Percentiles rank a stretch among this genome's conserved stretches.
These are phyloP conservation scores for Echinochloa phyllopogon DNA, from an alignment of 176 grass and related monocot species.

Conservation along the genomic window DNA sequence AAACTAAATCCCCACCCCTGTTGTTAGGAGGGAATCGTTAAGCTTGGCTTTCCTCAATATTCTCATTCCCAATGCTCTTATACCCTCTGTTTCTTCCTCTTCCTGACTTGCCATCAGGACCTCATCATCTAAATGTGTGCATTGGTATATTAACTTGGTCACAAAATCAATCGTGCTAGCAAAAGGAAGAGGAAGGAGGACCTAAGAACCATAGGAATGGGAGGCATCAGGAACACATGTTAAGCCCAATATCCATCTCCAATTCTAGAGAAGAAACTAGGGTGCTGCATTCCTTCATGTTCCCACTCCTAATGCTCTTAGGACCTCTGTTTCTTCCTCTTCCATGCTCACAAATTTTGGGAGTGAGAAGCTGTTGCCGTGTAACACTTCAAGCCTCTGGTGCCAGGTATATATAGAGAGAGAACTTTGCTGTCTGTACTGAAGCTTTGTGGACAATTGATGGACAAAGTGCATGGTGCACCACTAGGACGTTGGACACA, in stretches of 20 bases:
- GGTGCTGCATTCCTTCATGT: slow-evolving; percentile 12
- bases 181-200: slow-evolving; percentile 25
- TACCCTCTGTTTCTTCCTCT: slow-evolving; percentile 18
- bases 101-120: neutral
- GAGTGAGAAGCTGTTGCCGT: neutral
- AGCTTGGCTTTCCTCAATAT: slow-evolving; percentile 26
- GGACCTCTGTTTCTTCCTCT: slow-evolving; percentile 39
- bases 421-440: neutral
- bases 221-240: slow-evolving; percentile 16
- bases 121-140: neutral
- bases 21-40: neutral
- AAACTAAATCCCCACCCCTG: neutral
- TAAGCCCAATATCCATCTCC: neutral
- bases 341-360: slow-evolving; percentile 3
- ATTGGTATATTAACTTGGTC: neutral
- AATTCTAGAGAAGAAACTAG: neutral
- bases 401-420: neutral
- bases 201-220: slow-evolving; percentile 32
- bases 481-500: neutral
- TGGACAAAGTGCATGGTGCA: neutral
- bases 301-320: slow-evolving; percentile 30
- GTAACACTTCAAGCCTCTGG: neutral
- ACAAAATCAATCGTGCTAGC: neutral
- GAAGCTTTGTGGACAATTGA: neutral
- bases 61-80: slow-evolving; percentile 15